phyloP scores from a whole-genome alignment of 2,329 filamentous ascomycete genomes.

The Colletotrichum abscissum region DNA sequence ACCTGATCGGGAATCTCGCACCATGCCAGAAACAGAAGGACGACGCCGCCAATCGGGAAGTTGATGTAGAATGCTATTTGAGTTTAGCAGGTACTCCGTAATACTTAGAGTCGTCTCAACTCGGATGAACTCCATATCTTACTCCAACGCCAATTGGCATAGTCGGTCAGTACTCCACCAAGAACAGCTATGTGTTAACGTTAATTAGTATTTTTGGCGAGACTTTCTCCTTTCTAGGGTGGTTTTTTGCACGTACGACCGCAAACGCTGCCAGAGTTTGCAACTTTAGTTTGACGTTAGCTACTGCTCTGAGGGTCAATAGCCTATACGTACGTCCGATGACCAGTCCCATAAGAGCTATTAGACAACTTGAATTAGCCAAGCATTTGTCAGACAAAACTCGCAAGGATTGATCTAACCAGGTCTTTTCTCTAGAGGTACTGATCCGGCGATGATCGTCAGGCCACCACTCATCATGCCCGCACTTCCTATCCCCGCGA shows the following conservation, averaged over 20 bases:
- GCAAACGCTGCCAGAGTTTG: neutral
- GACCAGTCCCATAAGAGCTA: neutral
- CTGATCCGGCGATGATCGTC: slow-evolving; percentile 45
- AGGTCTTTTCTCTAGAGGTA: slow-evolving; percentile 44
- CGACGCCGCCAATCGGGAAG: slow-evolving; percentile 49
- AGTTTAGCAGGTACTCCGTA: neutral
- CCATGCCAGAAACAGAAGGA: slow-evolving; percentile 45
- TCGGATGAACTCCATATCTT: slow-evolving; percentile 28
- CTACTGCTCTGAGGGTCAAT: neutral
- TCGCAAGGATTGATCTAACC: slow-evolving; percentile 37
- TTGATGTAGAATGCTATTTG: slow-evolving; percentile 50
- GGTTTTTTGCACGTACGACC: neutral
- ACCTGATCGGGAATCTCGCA: slow-evolving; percentile 52
- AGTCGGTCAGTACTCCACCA: slow-evolving; percentile 52
- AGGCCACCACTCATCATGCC: slow-evolving; percentile 53
- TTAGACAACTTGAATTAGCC: neutral
- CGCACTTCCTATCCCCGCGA: slow-evolving; percentile 59
- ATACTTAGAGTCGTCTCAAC: neutral
- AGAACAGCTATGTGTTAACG: slow-evolving; percentile 47
- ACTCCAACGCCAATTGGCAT: slow-evolving; percentile 56
- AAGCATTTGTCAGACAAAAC: neutral
- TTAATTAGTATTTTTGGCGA: slow-evolving; percentile 40
- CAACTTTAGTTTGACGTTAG: neutral
- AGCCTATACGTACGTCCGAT: slow-evolving; percentile 1
- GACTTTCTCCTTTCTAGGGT: slow-evolving; percentile 47